These are phyloP conservation scores for Kitagawia praeruptora DNA, from an alignment of 129 eudicot species.

Conservation along the genomic window DNA sequence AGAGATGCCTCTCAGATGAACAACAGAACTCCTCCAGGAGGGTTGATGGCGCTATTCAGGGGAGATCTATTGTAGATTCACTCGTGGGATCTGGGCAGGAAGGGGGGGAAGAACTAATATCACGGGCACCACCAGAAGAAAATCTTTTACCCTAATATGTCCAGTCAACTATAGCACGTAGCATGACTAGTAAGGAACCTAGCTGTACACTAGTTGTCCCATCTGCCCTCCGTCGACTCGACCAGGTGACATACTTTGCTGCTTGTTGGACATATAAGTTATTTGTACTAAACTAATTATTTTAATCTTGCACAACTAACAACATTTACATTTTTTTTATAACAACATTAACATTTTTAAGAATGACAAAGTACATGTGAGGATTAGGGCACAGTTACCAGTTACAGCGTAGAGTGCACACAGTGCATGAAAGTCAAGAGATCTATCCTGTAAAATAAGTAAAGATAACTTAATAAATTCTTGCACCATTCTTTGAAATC, in stretches of 20 bases:
- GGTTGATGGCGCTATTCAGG: neutral
- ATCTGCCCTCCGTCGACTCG: neutral
- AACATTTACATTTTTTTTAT: neutral
- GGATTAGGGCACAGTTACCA: slow-evolving; percentile 19
- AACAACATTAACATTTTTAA: neutral
- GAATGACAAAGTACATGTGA: neutral
- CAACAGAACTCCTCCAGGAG: neutral
- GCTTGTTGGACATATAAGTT: neutral
- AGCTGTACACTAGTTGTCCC: neutral
- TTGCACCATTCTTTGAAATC: neutral
- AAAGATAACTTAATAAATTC: neutral
- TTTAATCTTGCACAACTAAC: neutral
- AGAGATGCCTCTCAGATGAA: neutral
- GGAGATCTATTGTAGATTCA: neutral
- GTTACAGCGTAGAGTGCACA: slow-evolving; percentile 16
- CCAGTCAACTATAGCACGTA: neutral
- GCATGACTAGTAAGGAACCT: neutral
- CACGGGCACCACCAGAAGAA: neutral
- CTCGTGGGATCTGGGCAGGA: neutral
- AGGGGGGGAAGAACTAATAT: neutral
- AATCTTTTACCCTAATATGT: neutral
- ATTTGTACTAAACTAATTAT: neutral
- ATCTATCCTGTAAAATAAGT: slow-evolving; percentile 12
- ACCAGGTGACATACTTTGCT: neutral
- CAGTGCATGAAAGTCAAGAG: slow-evolving; percentile 8